Evolutionary conservation across 2,329 filamentous ascomycete genomes (phyloP).

Genomic region (Aspergillus ochraceoroseus): DNA sequence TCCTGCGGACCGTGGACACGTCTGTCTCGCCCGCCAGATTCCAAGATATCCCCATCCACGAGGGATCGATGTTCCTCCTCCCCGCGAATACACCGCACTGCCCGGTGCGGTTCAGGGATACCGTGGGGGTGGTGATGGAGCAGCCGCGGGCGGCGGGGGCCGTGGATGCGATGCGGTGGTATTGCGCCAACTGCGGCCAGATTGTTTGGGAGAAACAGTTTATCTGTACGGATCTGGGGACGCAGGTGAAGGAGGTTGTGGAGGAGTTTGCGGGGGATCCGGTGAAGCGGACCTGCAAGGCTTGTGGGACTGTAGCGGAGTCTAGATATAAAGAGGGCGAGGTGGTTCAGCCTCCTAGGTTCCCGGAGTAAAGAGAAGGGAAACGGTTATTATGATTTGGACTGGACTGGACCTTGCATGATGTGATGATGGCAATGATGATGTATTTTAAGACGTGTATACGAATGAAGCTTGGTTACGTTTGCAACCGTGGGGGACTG

Average conservation of each 20-base stretch:
- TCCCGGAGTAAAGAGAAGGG: conserved; percentile 30
- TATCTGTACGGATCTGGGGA: conserved; percentile 83
- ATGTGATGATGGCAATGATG: too few relatives aligned
- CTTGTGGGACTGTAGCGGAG: conserved; percentile 71
- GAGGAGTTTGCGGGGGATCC: conserved; percentile 70
- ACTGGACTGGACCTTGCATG: neutral
- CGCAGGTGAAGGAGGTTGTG: conserved; percentile 89
- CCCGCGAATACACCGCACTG: conserved; percentile 96
- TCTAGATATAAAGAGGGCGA: conserved; percentile 40
- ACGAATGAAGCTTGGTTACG: too few relatives aligned
- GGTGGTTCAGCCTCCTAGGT: conserved; percentile 40
- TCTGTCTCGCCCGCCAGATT: conserved; percentile 54
- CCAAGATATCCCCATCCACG: conserved; percentile 79
- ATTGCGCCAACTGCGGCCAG: conserved; percentile 66
- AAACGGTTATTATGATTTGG: neutral
- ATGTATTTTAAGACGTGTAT: too few relatives aligned
- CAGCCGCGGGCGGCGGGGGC: conserved; percentile 67
- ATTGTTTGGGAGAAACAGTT: conserved; percentile 83
- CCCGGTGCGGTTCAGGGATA: conserved; percentile 86
- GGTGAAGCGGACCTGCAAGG: conserved; percentile 66
- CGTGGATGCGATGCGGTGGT: conserved; percentile 82
- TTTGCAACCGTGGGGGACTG: too few relatives aligned
- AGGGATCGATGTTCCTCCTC: conserved; percentile 90
- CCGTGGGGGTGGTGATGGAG: conserved; percentile 90
- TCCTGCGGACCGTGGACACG: conserved; percentile 80